Conservation (phyloP, 2,329 filamentous ascomycete species). For the Cercospora zeae-maydis region DNA sequence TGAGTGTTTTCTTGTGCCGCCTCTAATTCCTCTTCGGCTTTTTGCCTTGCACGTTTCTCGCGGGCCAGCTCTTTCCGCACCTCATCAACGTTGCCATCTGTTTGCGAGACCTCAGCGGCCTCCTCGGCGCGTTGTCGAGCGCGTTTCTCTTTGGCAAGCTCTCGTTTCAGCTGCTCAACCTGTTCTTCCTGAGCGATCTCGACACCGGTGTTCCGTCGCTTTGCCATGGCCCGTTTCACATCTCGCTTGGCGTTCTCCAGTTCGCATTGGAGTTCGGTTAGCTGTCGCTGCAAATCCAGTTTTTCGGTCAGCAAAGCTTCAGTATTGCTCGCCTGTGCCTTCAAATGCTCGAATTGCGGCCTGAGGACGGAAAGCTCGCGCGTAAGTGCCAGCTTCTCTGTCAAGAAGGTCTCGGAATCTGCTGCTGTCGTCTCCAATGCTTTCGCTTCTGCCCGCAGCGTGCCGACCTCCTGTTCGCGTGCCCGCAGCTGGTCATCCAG, state of each 20-base stretch:
- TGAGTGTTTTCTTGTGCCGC: conserved; percentile 39
- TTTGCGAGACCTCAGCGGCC: conserved; percentile 33
- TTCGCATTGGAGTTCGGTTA: conserved; percentile 73
- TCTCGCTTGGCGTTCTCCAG: conserved; percentile 77
- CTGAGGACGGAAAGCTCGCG: conserved; percentile 58
- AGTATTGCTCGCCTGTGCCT: conserved; percentile 57
- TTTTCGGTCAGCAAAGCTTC: conserved; percentile 74
- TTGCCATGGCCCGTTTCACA: conserved; percentile 55
- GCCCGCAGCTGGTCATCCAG: conserved; percentile 51
- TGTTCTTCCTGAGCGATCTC: conserved; percentile 44
- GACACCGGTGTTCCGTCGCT: conserved; percentile 49
- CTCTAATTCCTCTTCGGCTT: conserved; percentile 36
- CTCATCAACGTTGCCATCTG: conserved; percentile 34
- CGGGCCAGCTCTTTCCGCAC: conserved; percentile 34
- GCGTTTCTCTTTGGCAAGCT: conserved; percentile 46
- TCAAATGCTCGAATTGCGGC: conserved; percentile 61
- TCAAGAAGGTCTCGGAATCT: conserved; percentile 67
- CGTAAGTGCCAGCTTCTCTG: conserved; percentile 60
- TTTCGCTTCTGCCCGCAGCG: conserved; percentile 66
- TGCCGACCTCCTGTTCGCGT: conserved; percentile 54
- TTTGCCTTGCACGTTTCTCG: conserved; percentile 34
- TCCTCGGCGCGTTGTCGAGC: conserved; percentile 43
- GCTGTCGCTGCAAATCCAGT: conserved; percentile 70
- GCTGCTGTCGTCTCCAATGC: conserved; percentile 64
- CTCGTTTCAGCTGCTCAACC: conserved; percentile 46